These are phyloP conservation scores for Sideroxylon spinosum DNA, from an alignment of 179 eudicot genomes.

Conservation along the genomic window DNA sequence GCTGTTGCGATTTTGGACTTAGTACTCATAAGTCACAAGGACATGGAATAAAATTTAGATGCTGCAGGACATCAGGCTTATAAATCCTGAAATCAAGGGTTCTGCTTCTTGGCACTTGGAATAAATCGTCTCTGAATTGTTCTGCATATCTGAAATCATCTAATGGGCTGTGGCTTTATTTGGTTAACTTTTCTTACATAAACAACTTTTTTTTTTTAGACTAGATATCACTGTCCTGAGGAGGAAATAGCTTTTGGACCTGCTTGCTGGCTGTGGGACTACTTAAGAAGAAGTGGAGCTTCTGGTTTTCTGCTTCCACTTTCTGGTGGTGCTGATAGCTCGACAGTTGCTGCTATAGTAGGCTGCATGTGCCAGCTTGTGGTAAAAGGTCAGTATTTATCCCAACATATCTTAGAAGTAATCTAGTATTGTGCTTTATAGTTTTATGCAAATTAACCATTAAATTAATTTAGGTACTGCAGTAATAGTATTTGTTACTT, in stretches of 20 bases:
- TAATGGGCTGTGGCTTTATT: not conserved
- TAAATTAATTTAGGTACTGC: not conserved
- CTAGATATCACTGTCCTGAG: slow-evolving; percentile 79
- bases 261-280: slow-evolving; percentile 98
- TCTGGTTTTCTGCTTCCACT: slow-evolving; percentile 97
- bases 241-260: slow-evolving; percentile 98
- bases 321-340: slow-evolving; percentile 99
- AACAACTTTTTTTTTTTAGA: slow-evolving; percentile 33
- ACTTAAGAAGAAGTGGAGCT: slow-evolving; percentile 95
- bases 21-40: no score
- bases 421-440: not conserved
- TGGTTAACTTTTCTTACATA: not conserved
- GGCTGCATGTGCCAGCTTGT: slow-evolving; percentile 99
- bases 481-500: slow-evolving; percentile 6
- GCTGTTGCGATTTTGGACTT: no score
- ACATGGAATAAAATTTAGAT: not conserved
- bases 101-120: slow-evolving; percentile 5
- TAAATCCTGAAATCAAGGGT: not conserved
- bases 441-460: not conserved
- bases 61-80: not conserved
- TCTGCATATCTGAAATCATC: not conserved
- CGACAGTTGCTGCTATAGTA: slow-evolving; percentile 93
- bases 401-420: not conserved
- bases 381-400: slow-evolving; percentile 57
- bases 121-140: not conserved